phyloP scores from a whole-genome alignment of 306 rosid species.

The Vicia faba region DNA sequence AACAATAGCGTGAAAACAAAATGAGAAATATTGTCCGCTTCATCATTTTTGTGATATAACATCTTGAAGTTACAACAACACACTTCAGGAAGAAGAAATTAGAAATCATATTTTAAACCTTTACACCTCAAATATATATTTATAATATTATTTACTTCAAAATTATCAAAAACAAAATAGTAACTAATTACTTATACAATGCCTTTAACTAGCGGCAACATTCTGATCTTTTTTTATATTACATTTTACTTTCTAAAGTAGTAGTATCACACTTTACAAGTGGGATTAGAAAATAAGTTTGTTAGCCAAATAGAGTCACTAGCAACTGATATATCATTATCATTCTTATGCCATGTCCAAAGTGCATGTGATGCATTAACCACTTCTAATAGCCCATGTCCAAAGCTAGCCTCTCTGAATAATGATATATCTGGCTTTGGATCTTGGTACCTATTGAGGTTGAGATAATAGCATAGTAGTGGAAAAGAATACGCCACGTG shows the following conservation, averaged over 20 bases:
- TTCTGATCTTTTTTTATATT: background rate
- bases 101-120: too few relatives aligned
- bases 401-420: constrained; percentile 83
- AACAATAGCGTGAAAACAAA: too few relatives aligned
- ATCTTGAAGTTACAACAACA: too few relatives aligned
- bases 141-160: background rate
- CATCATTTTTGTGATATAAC: too few relatives aligned
- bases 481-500: too few relatives aligned
- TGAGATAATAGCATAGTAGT: too few relatives aligned
- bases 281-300: constrained; percentile 49
- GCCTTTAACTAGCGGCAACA: background rate
- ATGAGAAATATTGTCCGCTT: too few relatives aligned
- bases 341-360: constrained; percentile 81
- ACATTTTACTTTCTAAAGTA: constrained; percentile 6
- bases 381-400: constrained; percentile 70
- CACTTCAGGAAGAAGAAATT: too few relatives aligned
- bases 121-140: background rate
- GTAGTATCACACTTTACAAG: constrained; percentile 46
- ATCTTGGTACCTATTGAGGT: too few relatives aligned
- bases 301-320: constrained; percentile 62
- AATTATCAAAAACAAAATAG: background rate
- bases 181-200: background rate
- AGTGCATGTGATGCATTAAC: constrained; percentile 66
- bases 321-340: constrained; percentile 45
- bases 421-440: constrained; percentile 72